Conservation (phyloP, 768 basidiomycete genomes). For the Gautieria morchelliformis region DNA sequence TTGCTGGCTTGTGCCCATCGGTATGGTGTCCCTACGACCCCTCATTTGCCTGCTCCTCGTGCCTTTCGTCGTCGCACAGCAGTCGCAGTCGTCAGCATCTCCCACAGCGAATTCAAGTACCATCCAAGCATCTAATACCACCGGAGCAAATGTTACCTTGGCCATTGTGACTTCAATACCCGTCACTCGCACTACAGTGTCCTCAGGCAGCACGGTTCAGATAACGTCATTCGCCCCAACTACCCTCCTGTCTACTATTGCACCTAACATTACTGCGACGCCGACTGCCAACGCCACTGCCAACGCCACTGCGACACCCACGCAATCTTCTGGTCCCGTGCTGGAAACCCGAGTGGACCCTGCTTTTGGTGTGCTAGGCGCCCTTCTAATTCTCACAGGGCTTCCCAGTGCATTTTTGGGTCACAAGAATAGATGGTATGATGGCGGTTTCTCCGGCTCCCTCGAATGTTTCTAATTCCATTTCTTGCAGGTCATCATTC, state of each 20-base stretch:
- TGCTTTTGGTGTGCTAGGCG: slow-evolving; percentile 84
- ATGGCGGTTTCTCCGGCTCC: slow-evolving; percentile 18
- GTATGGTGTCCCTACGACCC: slow-evolving; percentile 5
- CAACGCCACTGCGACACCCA: slow-evolving; percentile 35
- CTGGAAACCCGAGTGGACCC: slow-evolving; percentile 69
- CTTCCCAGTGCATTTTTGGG: slow-evolving; percentile 86
- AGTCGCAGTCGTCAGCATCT: slow-evolving; percentile 18
- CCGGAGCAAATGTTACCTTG: slow-evolving; percentile 25
- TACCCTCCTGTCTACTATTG: slow-evolving; percentile 51
- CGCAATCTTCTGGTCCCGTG: slow-evolving; percentile 24
- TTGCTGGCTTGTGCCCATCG: neutral
- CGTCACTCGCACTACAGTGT: slow-evolving; percentile 35
- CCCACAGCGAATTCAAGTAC: slow-evolving; percentile 14
- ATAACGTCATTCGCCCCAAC: slow-evolving; percentile 50
- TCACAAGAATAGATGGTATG: slow-evolving; percentile 90
- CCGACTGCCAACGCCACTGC: slow-evolving; percentile 36
- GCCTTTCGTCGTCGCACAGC: slow-evolving; percentile 32
- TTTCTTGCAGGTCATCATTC: slow-evolving; percentile 67
- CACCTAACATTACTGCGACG: slow-evolving; percentile 32
- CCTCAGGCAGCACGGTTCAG: slow-evolving; percentile 39
- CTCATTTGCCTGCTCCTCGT: slow-evolving; percentile 20
- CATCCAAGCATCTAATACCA: slow-evolving; percentile 13
- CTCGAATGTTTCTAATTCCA: slow-evolving; percentile 10
- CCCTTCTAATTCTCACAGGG: slow-evolving; percentile 80
- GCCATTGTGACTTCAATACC: neutral